Conservation (phyloP, 2,329 filamentous ascomycete species). For the Trichoderma pleuroti region DNA sequence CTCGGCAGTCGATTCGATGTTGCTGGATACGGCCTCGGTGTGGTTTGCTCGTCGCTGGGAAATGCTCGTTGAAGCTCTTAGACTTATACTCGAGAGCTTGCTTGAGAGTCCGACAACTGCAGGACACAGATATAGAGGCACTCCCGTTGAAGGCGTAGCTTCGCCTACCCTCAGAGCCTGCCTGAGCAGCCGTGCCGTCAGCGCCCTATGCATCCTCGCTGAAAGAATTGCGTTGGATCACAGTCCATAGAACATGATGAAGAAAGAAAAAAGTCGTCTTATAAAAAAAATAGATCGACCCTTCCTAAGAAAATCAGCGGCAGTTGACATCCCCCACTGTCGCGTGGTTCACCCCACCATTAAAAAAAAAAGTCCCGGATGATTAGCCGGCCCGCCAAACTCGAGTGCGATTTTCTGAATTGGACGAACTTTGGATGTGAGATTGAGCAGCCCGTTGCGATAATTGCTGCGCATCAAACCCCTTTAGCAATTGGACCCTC, state of each 20-base stretch:
- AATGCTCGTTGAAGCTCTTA: neutral
- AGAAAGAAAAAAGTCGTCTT: neutral
- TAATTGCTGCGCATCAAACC: slow-evolving; percentile 1
- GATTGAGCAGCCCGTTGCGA: neutral
- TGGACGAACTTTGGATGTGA: neutral
- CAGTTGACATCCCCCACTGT: slow-evolving; percentile 8
- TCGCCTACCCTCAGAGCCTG: slow-evolving; percentile 43
- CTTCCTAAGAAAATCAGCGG: neutral
- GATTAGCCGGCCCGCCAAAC: slow-evolving; percentile 26
- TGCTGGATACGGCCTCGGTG: slow-evolving; percentile 22
- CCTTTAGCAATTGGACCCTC: slow-evolving; percentile 12
- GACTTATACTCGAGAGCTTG: slow-evolving; percentile 16
- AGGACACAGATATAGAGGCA: slow-evolving; percentile 50
- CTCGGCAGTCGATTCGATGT: neutral
- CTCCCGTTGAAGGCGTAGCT: slow-evolving; percentile 33
- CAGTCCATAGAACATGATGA: neutral
- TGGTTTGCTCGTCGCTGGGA: slow-evolving; percentile 29
- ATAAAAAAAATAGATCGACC: neutral
- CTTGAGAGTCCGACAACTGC: slow-evolving; percentile 31
- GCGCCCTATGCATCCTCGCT: slow-evolving; percentile 42
- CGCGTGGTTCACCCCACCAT: slow-evolving; percentile 14
- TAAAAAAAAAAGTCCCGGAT: slow-evolving; percentile 21
- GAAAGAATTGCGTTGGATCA: neutral
- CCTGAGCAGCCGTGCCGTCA: slow-evolving; percentile 42
- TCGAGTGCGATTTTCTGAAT: slow-evolving; percentile 27